Evolutionary conservation across 2,329 filamentous ascomycete species (phyloP).

Genomic region (Lasiodiplodia hormozganensis): DNA sequence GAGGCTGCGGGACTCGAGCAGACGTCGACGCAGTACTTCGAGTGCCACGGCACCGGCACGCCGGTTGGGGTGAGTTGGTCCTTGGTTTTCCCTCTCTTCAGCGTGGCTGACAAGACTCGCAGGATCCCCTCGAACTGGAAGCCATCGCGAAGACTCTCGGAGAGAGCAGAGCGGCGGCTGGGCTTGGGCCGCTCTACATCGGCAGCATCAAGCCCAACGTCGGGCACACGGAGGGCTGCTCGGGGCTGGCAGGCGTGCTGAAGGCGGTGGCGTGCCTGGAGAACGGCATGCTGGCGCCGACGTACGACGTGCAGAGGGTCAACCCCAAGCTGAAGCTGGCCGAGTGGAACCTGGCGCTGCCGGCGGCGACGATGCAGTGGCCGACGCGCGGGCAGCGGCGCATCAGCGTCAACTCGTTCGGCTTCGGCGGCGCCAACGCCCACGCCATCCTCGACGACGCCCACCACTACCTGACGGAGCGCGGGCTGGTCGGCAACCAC

Average conservation of each 20-base stretch:
- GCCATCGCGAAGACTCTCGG: conserved; percentile 31
- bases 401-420: conserved; percentile 35
- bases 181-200: conserved; percentile 9
- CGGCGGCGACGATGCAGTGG: conserved; percentile 28
- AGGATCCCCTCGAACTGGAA: background rate
- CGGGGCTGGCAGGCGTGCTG: conserved; percentile 38
- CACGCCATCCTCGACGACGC: conserved; percentile 37
- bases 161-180: conserved; percentile 35
- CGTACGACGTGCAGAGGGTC: conserved; percentile 29
- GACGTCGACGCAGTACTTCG: conserved; percentile 43
- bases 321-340: conserved; percentile 6
- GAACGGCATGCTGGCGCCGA: conserved; percentile 33
- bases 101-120: conserved; percentile 31
- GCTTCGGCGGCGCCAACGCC: conserved; percentile 37
- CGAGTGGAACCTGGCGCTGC: conserved; percentile 28
- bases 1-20: conserved; percentile 40
- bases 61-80: conserved; percentile 55
- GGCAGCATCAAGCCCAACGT: conserved; percentile 38
- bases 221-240: conserved; percentile 41
- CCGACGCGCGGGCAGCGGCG: conserved; percentile 29
- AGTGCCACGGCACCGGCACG: conserved; percentile 65
- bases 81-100: conserved; percentile 36
- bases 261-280: conserved; percentile 41
- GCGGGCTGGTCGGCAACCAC: background rate
- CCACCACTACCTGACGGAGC: conserved; percentile 7